Conservation (phyloP, 2,329 filamentous ascomycete species). For the Beauveria rudraprayagi region DNA sequence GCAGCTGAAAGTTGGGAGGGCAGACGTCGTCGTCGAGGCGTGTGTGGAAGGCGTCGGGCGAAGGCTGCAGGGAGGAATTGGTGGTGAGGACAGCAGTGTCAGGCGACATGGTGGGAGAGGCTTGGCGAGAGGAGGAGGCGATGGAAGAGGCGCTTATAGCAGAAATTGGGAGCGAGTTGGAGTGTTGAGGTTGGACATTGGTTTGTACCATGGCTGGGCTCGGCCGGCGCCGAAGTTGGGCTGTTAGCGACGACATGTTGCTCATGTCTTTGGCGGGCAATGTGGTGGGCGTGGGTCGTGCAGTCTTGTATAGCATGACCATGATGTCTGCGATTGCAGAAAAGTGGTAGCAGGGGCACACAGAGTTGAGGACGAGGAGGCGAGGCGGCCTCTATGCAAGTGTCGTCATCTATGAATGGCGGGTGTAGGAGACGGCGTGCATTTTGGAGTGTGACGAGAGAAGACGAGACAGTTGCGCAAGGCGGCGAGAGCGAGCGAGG, state of each 20-base stretch:
- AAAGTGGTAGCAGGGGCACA: not conserved
- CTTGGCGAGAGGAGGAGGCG: constrained; percentile 46
- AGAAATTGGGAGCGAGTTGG: constrained; percentile 39
- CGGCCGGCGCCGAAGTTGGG: constrained; percentile 32
- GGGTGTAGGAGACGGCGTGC: not conserved
- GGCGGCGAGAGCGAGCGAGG: constrained; percentile 2
- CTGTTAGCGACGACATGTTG: constrained; percentile 35
- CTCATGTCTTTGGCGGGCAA: constrained; percentile 20
- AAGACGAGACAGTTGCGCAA: constrained; percentile 1
- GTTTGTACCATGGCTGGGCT: constrained; percentile 43
- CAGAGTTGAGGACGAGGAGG: not conserved
- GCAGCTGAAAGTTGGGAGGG: constrained; percentile 55
- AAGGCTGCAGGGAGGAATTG: constrained; percentile 57
- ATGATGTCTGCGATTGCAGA: constrained; percentile 1
- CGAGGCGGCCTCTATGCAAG: constrained; percentile 4
- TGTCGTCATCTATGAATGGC: constrained; percentile 11
- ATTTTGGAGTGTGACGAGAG: constrained; percentile 9
- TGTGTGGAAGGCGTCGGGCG: constrained; percentile 54
- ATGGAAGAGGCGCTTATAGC: constrained; percentile 49
- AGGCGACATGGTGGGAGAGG: constrained; percentile 50
- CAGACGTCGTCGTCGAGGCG: constrained; percentile 43
- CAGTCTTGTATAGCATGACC: constrained; percentile 9
- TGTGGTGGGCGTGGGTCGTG: constrained; percentile 13
- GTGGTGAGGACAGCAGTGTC: constrained; percentile 45
- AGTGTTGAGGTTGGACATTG: constrained; percentile 30